Conservation (phyloP, 768 basidiomycete genomes). For the Xerocomellus intermedius region DNA sequence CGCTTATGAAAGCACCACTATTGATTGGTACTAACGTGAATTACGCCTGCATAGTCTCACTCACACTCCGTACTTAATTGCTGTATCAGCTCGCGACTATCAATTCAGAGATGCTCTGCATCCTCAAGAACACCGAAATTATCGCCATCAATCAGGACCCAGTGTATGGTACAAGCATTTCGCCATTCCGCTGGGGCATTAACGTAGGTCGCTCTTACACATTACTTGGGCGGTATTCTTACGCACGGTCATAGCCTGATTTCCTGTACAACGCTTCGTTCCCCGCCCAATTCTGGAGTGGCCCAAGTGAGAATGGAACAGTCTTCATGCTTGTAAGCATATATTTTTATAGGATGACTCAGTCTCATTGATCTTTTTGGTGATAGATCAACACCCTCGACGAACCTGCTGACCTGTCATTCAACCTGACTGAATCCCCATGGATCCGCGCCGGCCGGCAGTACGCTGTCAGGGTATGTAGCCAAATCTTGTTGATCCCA, state of each 20-base stretch:
- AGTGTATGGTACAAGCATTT: constrained; percentile 56
- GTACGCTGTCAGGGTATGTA: constrained; percentile 57
- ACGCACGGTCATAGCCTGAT: constrained; percentile 27
- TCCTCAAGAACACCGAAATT: constrained; percentile 61
- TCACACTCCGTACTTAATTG: not conserved
- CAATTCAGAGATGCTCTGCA: constrained; percentile 47
- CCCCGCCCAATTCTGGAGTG: constrained; percentile 70
- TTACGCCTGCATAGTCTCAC: not conserved
- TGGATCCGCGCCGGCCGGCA: constrained; percentile 66
- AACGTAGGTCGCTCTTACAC: constrained; percentile 42
- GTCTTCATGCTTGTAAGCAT: constrained; percentile 61
- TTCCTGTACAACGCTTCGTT: constrained; percentile 40
- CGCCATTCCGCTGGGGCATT: constrained; percentile 67
- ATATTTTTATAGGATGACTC: not conserved
- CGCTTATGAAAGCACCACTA: constrained; percentile 63
- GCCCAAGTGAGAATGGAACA: constrained; percentile 57
- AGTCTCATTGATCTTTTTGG: not conserved
- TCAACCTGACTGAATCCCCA: constrained; percentile 65
- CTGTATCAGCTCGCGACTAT: constrained; percentile 47
- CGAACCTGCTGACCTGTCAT: constrained; percentile 52
- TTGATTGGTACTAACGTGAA: constrained; percentile 60
- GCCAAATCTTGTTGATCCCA: not conserved
- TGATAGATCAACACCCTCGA: constrained; percentile 55
- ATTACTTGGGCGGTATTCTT: not conserved
- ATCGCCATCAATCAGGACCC: constrained; percentile 68